Evolutionary conservation across 371 early-diverging fungal genomes (phyloP).

Genomic region (Conidiobolus coronatus): DNA sequence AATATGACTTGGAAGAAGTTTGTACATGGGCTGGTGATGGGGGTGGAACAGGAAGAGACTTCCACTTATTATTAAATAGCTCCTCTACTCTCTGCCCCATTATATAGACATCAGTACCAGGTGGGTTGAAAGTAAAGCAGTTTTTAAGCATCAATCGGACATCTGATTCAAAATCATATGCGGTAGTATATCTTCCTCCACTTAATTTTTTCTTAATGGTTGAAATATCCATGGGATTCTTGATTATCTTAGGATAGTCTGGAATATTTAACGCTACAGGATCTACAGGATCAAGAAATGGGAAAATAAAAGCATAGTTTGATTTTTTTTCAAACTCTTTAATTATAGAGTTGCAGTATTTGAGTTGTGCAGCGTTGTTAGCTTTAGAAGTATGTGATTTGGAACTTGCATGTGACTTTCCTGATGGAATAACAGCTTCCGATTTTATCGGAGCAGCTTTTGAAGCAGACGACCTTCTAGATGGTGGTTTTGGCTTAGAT

Average conservation of each 20-base stretch:
- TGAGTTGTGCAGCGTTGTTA: conserved; percentile 26
- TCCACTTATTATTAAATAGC: conserved; percentile 72
- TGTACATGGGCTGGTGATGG: conserved; percentile 5
- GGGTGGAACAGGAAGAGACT: conserved; percentile 24
- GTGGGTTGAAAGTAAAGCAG: conserved; percentile 85
- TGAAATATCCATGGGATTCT: conserved; percentile 93
- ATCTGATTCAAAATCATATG: conserved; percentile 66
- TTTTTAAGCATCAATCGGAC: conserved; percentile 76
- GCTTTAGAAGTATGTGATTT: too few species aligned
- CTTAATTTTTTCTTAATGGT: conserved; percentile 80
- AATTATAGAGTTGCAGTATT: conserved; percentile 38
- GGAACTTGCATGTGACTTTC: too few species aligned
- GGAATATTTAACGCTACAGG: conserved; percentile 77
- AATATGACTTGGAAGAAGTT: conserved; percentile 3
- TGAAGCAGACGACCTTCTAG: not conserved
- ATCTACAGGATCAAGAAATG: conserved; percentile 86
- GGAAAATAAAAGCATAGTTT: conserved; percentile 40
- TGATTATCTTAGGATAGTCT: conserved; percentile 79
- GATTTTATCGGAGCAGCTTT: conserved; percentile 7
- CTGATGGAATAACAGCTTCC: conserved; percentile 7
- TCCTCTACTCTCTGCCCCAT: conserved; percentile 58
- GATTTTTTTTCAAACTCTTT: conserved; percentile 57
- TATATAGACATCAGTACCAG: conserved; percentile 64
- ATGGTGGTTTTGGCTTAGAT: conserved; percentile 5
- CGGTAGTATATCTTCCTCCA: conserved; percentile 35